Percentiles rank a stretch among this genome's conserved stretches.
These are phyloP conservation scores for Scorias spongiosa DNA, from an alignment of 2,329 filamentous ascomycete species.

Conservation along the genomic window DNA sequence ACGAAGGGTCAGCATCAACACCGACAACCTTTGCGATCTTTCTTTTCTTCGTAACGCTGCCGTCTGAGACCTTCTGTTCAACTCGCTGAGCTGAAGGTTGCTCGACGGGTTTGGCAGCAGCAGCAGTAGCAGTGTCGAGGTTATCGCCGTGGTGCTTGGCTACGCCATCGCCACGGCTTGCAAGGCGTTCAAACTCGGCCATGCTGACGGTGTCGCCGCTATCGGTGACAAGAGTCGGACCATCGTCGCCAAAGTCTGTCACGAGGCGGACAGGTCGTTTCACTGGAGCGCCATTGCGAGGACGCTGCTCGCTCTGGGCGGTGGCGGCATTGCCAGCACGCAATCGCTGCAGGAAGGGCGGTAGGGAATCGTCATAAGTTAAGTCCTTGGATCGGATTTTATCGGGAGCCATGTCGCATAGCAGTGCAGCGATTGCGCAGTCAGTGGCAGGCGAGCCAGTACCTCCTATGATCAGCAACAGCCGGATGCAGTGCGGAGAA, in stretches of 20 bases:
- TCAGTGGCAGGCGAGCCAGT: too few species aligned
- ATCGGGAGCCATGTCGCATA: slow-evolving; percentile 8
- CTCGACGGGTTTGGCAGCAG: slow-evolving; percentile 3
- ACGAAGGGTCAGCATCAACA: slow-evolving; percentile 12
- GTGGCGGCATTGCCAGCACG: slow-evolving; percentile 37
- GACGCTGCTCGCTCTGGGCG: slow-evolving; percentile 23
- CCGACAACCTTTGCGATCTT: slow-evolving; percentile 22
- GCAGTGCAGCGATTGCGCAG: too few species aligned
- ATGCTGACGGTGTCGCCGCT: slow-evolving; percentile 47
- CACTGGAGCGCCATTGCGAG: slow-evolving; percentile 29
- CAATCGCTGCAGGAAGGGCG: slow-evolving; percentile 31
- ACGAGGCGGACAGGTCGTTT: slow-evolving; percentile 33
- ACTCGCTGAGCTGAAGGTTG: not conserved
- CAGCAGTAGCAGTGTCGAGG: slow-evolving; percentile 7
- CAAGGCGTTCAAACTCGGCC: slow-evolving; percentile 33
- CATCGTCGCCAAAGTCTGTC: slow-evolving; percentile 62
- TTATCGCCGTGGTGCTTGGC: slow-evolving; percentile 3
- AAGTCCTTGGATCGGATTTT: slow-evolving; percentile 53
- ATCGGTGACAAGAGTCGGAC: slow-evolving; percentile 57
- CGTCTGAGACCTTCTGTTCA: slow-evolving; percentile 2
- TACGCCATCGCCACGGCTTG: slow-evolving; percentile 7
- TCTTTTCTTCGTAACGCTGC: slow-evolving; percentile 20
- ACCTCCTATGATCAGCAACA: too few species aligned
- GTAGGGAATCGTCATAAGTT: slow-evolving; percentile 44
- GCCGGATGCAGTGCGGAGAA: too few species aligned